A percentile compares a stretch with the other conserved stretches of the same genome.
phyloP scores from a whole-genome alignment of 179 eudicot species.

The Vitellaria paradoxa region DNA sequence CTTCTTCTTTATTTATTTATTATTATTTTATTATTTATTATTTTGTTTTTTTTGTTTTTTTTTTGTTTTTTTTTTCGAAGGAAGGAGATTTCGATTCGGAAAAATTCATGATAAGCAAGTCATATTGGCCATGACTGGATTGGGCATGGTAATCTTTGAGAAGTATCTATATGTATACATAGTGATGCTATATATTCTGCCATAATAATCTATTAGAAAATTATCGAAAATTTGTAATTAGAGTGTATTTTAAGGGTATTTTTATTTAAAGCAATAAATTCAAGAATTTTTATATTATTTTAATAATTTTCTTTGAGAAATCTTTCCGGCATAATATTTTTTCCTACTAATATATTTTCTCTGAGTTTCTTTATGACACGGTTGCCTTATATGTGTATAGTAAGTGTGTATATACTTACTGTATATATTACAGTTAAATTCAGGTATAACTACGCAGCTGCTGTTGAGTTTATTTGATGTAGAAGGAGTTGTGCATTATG shows the following conservation, averaged over 20 bases:
- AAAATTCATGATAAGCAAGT: slow-evolving; percentile 19
- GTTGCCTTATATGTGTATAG: no score
- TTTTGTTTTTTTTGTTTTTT: no score
- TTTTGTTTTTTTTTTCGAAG: slow-evolving; percentile 16
- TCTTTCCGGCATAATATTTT: no score
- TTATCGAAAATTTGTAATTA: no score
- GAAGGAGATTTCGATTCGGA: slow-evolving; percentile 40
- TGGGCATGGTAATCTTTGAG: slow-evolving; percentile 27
- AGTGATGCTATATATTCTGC: neutral
- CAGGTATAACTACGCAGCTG: slow-evolving; percentile 36
- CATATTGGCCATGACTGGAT: slow-evolving; percentile 39
- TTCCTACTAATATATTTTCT: neutral
- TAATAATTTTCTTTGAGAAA: no score
- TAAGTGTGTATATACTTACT: no score
- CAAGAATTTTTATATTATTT: no score
- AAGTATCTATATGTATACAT: no score
- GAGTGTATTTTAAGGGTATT: no score
- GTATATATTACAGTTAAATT: slow-evolving; percentile 29
- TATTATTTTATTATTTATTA: neutral
- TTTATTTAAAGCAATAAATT: no score
- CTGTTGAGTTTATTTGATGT: slow-evolving; percentile 27
- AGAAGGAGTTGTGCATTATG: slow-evolving; percentile 36
- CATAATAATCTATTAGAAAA: no score
- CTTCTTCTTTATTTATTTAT: neutral
- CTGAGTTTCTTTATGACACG: neutral